phyloP scores from a whole-genome alignment of 352 stramenopile genomes.

The Blastocystis sp. region DNA sequence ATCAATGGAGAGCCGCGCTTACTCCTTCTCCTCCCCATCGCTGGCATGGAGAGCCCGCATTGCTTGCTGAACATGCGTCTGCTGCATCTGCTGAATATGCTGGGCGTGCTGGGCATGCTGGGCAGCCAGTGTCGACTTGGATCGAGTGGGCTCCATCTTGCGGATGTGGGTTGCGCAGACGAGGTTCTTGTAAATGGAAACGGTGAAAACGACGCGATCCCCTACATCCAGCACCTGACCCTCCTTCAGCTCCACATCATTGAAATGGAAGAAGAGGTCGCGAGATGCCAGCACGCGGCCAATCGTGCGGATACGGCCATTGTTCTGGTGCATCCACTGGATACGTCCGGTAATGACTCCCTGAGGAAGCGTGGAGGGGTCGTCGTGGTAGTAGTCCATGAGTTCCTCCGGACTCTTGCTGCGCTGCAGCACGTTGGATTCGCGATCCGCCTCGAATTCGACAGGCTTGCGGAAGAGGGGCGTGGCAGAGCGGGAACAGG shows the following conservation, averaged over 20 bases:
- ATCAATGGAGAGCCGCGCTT: too few species aligned
- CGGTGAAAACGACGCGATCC: slow-evolving; percentile 46
- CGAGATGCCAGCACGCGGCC: slow-evolving; percentile 22
- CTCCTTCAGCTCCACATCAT: slow-evolving; percentile 64
- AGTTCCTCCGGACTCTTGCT: slow-evolving; percentile 14
- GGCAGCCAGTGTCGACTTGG: neutral
- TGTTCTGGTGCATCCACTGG: slow-evolving; percentile 70
- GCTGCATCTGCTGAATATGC: neutral
- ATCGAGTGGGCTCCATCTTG: slow-evolving; percentile 10
- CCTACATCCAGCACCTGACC: slow-evolving; percentile 47
- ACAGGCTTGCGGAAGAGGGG: slow-evolving; percentile 15
- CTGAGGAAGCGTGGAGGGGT: slow-evolving; percentile 58
- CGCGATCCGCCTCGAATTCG: neutral
- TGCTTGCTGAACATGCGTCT: too few species aligned
- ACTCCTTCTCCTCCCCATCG: too few species aligned
- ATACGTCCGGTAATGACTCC: slow-evolving; percentile 47
- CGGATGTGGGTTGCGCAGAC: slow-evolving; percentile 65
- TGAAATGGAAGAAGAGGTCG: slow-evolving; percentile 70
- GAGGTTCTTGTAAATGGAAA: slow-evolving; percentile 62
- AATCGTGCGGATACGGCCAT: slow-evolving; percentile 55
- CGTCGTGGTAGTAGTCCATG: slow-evolving; percentile 67
- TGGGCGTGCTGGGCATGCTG: neutral
- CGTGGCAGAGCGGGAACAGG: slow-evolving; percentile 33
- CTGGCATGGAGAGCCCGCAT: too few species aligned
- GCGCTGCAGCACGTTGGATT: neutral